Base-by-base conservation (phyloP, 768 basidiomycete genomes). In the Thelephora ganbajun region DNA sequence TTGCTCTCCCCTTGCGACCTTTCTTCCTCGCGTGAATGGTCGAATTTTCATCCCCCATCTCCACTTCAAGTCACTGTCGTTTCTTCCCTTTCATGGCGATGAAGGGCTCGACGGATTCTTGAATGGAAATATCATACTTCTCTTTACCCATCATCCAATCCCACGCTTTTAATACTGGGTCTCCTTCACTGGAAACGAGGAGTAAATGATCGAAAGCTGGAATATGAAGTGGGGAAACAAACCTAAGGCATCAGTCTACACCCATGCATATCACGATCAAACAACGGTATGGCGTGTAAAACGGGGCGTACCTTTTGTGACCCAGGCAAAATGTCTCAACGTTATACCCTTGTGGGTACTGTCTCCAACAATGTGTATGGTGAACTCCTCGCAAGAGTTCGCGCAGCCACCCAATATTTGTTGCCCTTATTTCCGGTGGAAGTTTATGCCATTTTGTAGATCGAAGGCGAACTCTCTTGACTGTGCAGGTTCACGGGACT, bases 241-340 rank as follows among this genome's bases (percentile, higher is more conserved):
- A 96, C 63, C 90, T 92, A 51, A 11, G 36, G 34, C 9, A 34
- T 34, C 45, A 58, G 46, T 12, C n/a, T 30, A 19, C 11, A 33
- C 6, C 11, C 19, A 19, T n/a, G 33, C 26, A 30, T 30, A 30
- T 30, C 9, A 4, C 26, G 26, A 4, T 30, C 26, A 30, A 30
- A 30, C n/a, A n/a, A n/a, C 26, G 26, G 9, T 30, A 30, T 30
- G 11, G 19, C 14, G 14, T 23, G n/a, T 34, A 23, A 47, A 5
- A 33, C 19, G n/a, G n/a, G 2, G 60, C 78, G 54, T 52, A 92
- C 90, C 79, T 84, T 54, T 70, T 70, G 57, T 92, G 86, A 13
- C 92, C 90, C 22, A 93, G 71, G 52, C 92, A 85, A 61, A 79
- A 97, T 52, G 73, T 77, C 61, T 97, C 90, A 51, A 97, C 85